These are phyloP conservation scores for Plasmodium gonderi DNA, from an alignment of 169 alveolate species.

Conservation along the genomic window DNA sequence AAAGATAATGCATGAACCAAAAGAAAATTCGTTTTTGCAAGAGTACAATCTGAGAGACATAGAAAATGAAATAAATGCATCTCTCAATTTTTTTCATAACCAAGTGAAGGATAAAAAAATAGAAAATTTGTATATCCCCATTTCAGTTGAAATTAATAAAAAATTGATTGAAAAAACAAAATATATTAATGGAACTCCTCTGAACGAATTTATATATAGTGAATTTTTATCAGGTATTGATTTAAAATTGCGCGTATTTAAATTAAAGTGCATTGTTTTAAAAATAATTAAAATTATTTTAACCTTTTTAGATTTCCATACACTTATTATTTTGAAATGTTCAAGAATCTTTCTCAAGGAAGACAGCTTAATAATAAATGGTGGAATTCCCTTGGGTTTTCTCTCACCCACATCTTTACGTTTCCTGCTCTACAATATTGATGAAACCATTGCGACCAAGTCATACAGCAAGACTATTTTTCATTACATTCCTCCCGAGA, in stretches of 20 bases:
- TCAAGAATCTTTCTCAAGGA: slow-evolving; percentile 46
- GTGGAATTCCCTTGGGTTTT: slow-evolving; percentile 45
- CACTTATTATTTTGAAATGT: slow-evolving; percentile 30
- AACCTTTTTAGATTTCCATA: slow-evolving; percentile 1
- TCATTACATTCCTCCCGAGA: slow-evolving; percentile 51
- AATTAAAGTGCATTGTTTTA: slow-evolving; percentile 40
- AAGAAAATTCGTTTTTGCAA: too few relatives aligned
- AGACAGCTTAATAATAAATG: slow-evolving; percentile 36
- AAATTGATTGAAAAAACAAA: slow-evolving; percentile 33
- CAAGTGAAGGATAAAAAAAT: slow-evolving; percentile 31
- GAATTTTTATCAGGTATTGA: slow-evolving; percentile 67
- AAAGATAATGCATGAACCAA: neutral
- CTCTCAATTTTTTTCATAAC: neutral
- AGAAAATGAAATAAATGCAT: slow-evolving; percentile 23
- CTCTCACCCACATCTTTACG: slow-evolving; percentile 1
- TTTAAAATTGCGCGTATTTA: slow-evolving; percentile 45
- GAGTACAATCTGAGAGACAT: neutral
- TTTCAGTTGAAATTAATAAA: slow-evolving; percentile 19
- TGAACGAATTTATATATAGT: slow-evolving; percentile 64
- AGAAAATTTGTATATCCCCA: slow-evolving; percentile 27
- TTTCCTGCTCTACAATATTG: slow-evolving; percentile 16
- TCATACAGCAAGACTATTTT: slow-evolving; percentile 46
- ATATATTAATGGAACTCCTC: slow-evolving; percentile 51
- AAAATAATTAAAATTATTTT: slow-evolving; percentile 15
- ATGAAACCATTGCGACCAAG: slow-evolving; percentile 41